Conservation (phyloP, 2,329 filamentous ascomycete species). For the Metarhizium humberi region DNA sequence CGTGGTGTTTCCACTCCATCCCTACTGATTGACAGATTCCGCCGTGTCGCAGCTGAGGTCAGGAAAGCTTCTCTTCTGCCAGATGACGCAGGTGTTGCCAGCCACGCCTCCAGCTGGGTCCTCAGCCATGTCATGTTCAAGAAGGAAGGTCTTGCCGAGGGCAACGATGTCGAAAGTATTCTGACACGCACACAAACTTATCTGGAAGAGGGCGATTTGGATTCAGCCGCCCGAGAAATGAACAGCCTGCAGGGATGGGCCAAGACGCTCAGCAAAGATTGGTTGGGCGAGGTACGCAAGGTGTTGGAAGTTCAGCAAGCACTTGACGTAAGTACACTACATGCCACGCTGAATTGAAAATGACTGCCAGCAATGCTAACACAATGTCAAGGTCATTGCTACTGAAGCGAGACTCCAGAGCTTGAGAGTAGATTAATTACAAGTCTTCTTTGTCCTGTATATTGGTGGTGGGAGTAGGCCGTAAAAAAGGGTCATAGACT, state of each 20-base stretch:
- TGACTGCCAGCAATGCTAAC: not conserved
- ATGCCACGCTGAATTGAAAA: not conserved
- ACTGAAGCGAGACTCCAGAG: constrained; percentile 85
- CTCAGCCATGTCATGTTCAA: constrained; percentile 94
- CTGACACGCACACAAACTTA: constrained; percentile 81
- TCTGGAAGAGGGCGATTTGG: constrained; percentile 87
- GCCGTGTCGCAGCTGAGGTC: constrained; percentile 83
- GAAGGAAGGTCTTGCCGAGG: constrained; percentile 76
- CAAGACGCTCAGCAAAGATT: constrained; percentile 88
- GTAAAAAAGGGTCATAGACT: constrained; percentile 17
- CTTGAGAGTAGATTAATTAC: constrained; percentile 63
- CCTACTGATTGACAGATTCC: constrained; percentile 91
- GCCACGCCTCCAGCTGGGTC: constrained; percentile 81
- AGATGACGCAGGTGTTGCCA: constrained; percentile 88
- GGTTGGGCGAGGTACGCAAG: constrained; percentile 82
- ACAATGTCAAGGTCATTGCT: constrained; percentile 60
- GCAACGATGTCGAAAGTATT: constrained; percentile 88
- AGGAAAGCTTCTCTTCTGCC: constrained; percentile 89
- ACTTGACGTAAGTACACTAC: constrained; percentile 64
- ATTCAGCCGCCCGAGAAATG: constrained; percentile 89
- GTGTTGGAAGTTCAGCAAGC: constrained; percentile 94
- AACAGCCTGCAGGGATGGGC: constrained; percentile 90
- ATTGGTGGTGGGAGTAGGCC: constrained; percentile 16
- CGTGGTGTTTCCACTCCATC: constrained; percentile 75
- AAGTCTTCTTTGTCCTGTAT: constrained; percentile 27